A percentile compares a stretch with the other conserved stretches of the same genome.
Evolutionary conservation across 306 rosid species (phyloP).

Genomic region (Vigna mungo): DNA sequence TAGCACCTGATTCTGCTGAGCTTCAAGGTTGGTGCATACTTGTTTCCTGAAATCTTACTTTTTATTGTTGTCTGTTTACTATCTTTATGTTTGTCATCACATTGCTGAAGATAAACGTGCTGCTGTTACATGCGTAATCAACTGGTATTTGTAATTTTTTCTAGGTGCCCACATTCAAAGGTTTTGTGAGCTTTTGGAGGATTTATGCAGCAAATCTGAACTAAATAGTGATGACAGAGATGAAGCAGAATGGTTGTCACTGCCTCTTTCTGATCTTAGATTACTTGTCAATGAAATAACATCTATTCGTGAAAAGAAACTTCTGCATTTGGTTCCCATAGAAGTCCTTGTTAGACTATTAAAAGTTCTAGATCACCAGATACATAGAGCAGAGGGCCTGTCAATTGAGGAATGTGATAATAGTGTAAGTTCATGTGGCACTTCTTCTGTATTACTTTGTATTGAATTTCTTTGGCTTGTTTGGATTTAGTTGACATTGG

Average conservation of each 20-base stretch:
- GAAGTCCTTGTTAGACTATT: conserved; percentile 83
- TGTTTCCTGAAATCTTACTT: conserved; percentile 33
- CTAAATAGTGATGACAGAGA: conserved; percentile 74
- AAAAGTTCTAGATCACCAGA: conserved; percentile 91
- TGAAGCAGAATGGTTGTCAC: conserved; percentile 86
- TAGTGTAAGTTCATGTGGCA: conserved; percentile 59
- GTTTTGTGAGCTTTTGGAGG: conserved; percentile 77
- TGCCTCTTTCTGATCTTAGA: conserved; percentile 85
- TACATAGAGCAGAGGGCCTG: conserved; percentile 97
- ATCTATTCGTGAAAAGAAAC: conserved; percentile 78
- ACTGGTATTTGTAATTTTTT: conserved; percentile 42
- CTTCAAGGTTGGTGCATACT: conserved; percentile 72
- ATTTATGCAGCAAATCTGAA: conserved; percentile 83
- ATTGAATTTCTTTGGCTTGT: conserved; percentile 11
- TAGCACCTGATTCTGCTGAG: conserved; percentile 61
- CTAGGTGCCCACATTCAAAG: conserved; percentile 68
- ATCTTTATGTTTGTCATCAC: neutral
- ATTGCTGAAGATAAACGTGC: neutral
- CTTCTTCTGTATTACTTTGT: conserved; percentile 25
- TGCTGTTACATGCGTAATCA: conserved; percentile 25
- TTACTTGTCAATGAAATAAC: conserved; percentile 83
- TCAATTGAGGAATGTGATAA: conserved; percentile 81
- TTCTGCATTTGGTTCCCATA: conserved; percentile 80
- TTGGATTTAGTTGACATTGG: conserved; percentile 36
- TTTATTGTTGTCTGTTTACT: conserved; percentile 23